Conservation (phyloP, 352 stramenopile species). For the Phytopythium cucurbitacearum region DNA sequence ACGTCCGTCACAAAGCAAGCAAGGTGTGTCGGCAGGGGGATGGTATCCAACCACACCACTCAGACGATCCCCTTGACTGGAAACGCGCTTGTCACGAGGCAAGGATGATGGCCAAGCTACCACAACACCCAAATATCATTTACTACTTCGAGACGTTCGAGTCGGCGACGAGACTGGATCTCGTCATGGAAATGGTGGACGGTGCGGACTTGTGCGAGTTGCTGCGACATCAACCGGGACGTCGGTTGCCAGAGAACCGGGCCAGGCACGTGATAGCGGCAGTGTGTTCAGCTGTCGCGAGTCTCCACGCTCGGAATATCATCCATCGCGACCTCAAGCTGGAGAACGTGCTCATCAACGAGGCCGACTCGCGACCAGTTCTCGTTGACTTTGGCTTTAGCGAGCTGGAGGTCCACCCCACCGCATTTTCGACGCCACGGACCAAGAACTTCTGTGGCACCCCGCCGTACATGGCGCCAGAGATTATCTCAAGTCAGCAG, state of each 20-base stretch:
- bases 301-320: conserved; percentile 46
- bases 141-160: conserved; percentile 60
- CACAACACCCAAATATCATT: conserved; percentile 35
- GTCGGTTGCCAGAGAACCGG: conserved; percentile 28
- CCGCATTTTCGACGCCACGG: conserved; percentile 13
- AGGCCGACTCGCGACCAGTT: conserved; percentile 16
- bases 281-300: conserved; percentile 25
- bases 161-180: conserved; percentile 44
- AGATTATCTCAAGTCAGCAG: conserved; percentile 45
- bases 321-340: conserved; percentile 78
- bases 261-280: conserved; percentile 39
- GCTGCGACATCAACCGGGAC: conserved; percentile 19
- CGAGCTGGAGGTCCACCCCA: conserved; percentile 26
- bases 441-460: conserved; percentile 78
- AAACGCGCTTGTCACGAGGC: conserved; percentile 54
- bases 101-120: conserved; percentile 34
- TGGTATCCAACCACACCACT: conserved; percentile 3
- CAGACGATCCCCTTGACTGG: conserved; percentile 45
- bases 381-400: conserved; percentile 77
- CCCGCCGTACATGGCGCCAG: conserved; percentile 75
- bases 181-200: conserved; percentile 46
- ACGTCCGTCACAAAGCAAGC: conserved; percentile 34
- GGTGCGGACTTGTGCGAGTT: conserved; percentile 43
- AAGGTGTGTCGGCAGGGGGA: conserved; percentile 23
- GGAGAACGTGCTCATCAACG: conserved; percentile 66